Conservation (phyloP, 805 yeast genomes). For the Kregervanrija delftensis region DNA sequence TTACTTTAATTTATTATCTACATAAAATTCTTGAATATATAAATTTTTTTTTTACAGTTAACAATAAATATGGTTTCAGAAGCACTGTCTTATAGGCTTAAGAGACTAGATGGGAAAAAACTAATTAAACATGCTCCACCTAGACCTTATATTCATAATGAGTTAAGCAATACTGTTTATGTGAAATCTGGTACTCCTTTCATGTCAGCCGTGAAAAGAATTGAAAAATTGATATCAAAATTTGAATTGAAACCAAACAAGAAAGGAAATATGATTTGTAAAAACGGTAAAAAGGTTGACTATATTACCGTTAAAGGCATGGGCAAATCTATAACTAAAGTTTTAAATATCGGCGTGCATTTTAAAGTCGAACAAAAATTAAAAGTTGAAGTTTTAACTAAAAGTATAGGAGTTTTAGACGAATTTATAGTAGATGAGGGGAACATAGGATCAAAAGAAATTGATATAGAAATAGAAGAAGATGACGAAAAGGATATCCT, state of each 20-base stretch:
- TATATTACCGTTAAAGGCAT: constrained; percentile 61
- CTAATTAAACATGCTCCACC: constrained; percentile 52
- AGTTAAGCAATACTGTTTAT: constrained; percentile 42
- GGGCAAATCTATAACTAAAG: constrained; percentile 66
- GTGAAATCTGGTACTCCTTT: constrained; percentile 66
- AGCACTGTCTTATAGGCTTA: not conserved
- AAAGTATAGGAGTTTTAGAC: constrained; percentile 63
- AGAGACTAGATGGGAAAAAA: constrained; percentile 25
- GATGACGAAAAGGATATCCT: constrained; percentile 31
- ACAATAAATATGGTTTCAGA: no score
- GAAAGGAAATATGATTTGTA: constrained; percentile 26
- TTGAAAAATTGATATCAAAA: constrained; percentile 40
- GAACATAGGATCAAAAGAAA: constrained; percentile 3
- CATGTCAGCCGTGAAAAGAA: constrained; percentile 63
- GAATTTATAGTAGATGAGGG: constrained; percentile 34
- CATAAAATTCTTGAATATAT: no score
- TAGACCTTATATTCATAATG: constrained; percentile 33
- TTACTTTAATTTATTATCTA: no score
- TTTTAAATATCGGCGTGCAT: constrained; percentile 54
- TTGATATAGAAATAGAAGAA: constrained; percentile 7
- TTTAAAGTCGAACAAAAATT: constrained; percentile 45
- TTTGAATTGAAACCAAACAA: constrained; percentile 34
- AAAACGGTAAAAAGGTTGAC: constrained; percentile 20
- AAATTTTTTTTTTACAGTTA: no score
- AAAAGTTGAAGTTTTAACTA: constrained; percentile 56